Evolutionary conservation across 805 yeast species (phyloP), one percentile per base, ranked within the genome.

Genomic region (Hyphopichia homilentoma): DNA sequence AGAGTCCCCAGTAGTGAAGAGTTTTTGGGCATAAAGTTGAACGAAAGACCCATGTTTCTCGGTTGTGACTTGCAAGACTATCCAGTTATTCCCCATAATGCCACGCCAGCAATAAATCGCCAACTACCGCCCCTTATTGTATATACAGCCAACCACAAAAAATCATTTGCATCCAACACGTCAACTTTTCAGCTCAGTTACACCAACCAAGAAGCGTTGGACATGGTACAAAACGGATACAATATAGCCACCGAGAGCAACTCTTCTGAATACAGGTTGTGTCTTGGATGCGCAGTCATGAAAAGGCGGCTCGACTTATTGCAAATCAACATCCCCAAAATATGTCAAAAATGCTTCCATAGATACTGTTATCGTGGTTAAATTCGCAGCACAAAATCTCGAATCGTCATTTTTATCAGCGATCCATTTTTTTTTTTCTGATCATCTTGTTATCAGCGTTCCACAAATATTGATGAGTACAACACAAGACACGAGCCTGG

Each of bases 121-220:
- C 29, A 20, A 34, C 33, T 30, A 39, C 42, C 23, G 50, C 84
- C 85, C 0, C 47, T 79, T 22, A 59, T 79, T 12, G 65, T 79
- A 0, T 77, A 78, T 43, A 56, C 63, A 30, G 68, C 75, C 3
- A 79, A 79, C 44, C 44, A 58, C 2, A 40, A 62, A 16, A 59
- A 63, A 31, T 50, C 70, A 0, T 73, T 52, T 38, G 38, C 51
- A 0, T 67, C 83, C 3, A 79, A 79, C 46, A 68, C 72, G 1
- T 77, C 84, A 1, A 79, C 84, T 0, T 79, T 79, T 51, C 72
- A 75, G 41, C 50, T 75, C 30, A 65, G 70, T 15, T 79, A 77
- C 47, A 62, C 61, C 2, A 47, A 53, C 8, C 47, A 45, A 0
- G 83, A 79, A 45, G 57, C 63, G 4, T 35, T 43, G 2, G 50